Percentiles rank a stretch among this genome's conserved stretches.
phyloP scores from a whole-genome alignment of 1,284 basidiomycete species.

The Sphagnurus paluster region DNA sequence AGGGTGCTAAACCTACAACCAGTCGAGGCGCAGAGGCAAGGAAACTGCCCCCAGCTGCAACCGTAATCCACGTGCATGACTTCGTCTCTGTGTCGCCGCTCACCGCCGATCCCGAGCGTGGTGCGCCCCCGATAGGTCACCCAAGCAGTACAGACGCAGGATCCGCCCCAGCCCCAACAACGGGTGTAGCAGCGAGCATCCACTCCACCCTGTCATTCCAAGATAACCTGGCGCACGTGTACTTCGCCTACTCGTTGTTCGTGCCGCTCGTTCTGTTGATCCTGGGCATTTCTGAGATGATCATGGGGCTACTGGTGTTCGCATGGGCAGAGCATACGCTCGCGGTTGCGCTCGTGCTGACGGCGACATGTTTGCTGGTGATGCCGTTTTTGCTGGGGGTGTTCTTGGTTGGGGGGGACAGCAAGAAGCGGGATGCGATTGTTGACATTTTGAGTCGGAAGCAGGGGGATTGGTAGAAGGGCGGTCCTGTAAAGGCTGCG shows the following conservation, averaged over 20 bases:
- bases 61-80: too few species aligned
- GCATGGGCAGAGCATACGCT: conserved; percentile 15
- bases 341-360: conserved; percentile 9
- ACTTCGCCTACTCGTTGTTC: conserved; percentile 14
- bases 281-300: conserved; percentile 14
- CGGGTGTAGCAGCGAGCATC: not conserved
- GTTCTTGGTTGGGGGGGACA: conserved; percentile 11
- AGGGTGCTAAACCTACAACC: too few species aligned
- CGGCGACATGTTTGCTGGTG: conserved; percentile 1
- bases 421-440: conserved; percentile 3
- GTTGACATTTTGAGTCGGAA: conserved; percentile 14
- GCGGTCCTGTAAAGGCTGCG: too few species aligned
- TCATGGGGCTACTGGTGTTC: conserved; percentile 7
- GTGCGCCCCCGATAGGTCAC: too few species aligned
- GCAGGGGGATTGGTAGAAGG: conserved; percentile 17
- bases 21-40: too few species aligned
- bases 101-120: too few species aligned
- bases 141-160: not conserved
- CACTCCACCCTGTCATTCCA: not conserved
- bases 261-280: conserved; percentile 14
- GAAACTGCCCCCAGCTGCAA: too few species aligned
- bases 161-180: too few species aligned
- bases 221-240: conserved; percentile 1
- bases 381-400: conserved; percentile 10
- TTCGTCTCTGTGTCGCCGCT: too few species aligned